Percentiles rank a stretch among this genome's conserved stretches.
Conservation (phyloP, 805 yeast species). For the Sugiyamaella americana region DNA sequence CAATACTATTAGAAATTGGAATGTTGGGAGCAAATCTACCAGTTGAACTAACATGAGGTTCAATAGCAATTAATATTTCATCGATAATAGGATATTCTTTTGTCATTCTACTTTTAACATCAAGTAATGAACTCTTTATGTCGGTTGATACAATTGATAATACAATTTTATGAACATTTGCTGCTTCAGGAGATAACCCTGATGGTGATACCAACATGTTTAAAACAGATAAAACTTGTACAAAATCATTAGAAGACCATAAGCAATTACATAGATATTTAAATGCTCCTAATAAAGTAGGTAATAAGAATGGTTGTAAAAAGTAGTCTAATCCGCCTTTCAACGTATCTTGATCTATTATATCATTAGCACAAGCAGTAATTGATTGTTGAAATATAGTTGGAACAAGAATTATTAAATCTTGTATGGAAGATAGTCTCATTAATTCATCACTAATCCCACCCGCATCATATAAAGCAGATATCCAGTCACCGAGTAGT, state of each 20-base stretch:
- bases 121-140: constrained; percentile 19
- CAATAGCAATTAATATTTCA: constrained; percentile 15
- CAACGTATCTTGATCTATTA: constrained; percentile 54
- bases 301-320: constrained; percentile 67
- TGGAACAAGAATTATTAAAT: constrained; percentile 65
- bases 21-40: neutral
- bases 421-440: constrained; percentile 57
- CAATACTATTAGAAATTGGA: constrained; percentile 8
- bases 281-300: constrained; percentile 49
- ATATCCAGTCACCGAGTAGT: constrained; percentile 63
- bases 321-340: constrained; percentile 82
- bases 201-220: constrained; percentile 39
- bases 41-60: constrained; percentile 10
- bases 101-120: constrained; percentile 1
- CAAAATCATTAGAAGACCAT: constrained; percentile 30
- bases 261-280: constrained; percentile 44
- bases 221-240: constrained; percentile 36
- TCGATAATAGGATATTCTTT: constrained; percentile 8
- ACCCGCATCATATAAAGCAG: constrained; percentile 71
- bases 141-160: constrained; percentile 28
- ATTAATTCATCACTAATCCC: constrained; percentile 84
- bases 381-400: constrained; percentile 67
- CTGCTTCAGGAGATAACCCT: constrained; percentile 40
- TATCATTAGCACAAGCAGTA: constrained; percentile 48
- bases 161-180: constrained; percentile 39